Percentiles rank a stretch among this genome's conserved stretches.
Evolutionary conservation across 2,329 filamentous ascomycete genomes (phyloP).

Genomic region (Pseudofabraea citricarpa): DNA sequence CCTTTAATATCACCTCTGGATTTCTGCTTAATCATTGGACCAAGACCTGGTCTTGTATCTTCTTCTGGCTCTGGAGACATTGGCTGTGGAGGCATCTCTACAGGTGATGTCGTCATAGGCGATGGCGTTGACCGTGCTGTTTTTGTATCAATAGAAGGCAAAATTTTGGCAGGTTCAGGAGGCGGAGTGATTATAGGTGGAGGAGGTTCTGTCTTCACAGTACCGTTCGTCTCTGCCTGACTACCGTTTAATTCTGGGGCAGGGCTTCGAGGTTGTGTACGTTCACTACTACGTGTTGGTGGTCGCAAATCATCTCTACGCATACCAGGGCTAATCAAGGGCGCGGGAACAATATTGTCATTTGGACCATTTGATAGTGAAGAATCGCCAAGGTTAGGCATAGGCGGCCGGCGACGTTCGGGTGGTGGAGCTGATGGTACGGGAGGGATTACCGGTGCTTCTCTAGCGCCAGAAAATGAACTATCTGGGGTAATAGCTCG

Average conservation of each 20-base stretch:
- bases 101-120: slow-evolving; percentile 5
- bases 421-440: slow-evolving; percentile 24
- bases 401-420: slow-evolving; percentile 28
- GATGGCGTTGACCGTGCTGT: slow-evolving; percentile 5
- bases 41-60: slow-evolving; percentile 66
- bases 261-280: slow-evolving; percentile 15
- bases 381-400: slow-evolving; percentile 23
- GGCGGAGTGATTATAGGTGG: slow-evolving; percentile 3
- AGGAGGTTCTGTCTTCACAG: not conserved
- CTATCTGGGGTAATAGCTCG: slow-evolving; percentile 23
- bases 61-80: slow-evolving; percentile 15
- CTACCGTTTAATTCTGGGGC: slow-evolving; percentile 9
- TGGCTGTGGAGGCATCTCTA: slow-evolving; percentile 2
- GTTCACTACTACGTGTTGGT: slow-evolving; percentile 28
- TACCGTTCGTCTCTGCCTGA: slow-evolving; percentile 1
- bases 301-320: slow-evolving; percentile 27
- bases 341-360: slow-evolving; percentile 30
- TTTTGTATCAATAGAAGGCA: too few species aligned
- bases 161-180: too few species aligned
- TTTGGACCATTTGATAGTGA: slow-evolving; percentile 21
- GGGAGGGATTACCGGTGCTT: slow-evolving; percentile 19
- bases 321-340: slow-evolving; percentile 30
- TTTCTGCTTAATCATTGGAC: slow-evolving; percentile 86
- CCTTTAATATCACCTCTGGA: slow-evolving; percentile 70
- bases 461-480: slow-evolving; percentile 15